These are phyloP conservation scores for Ceratorhiza oryzae-sativae DNA, from an alignment of 1,284 basidiomycete species.

Conservation along the genomic window DNA sequence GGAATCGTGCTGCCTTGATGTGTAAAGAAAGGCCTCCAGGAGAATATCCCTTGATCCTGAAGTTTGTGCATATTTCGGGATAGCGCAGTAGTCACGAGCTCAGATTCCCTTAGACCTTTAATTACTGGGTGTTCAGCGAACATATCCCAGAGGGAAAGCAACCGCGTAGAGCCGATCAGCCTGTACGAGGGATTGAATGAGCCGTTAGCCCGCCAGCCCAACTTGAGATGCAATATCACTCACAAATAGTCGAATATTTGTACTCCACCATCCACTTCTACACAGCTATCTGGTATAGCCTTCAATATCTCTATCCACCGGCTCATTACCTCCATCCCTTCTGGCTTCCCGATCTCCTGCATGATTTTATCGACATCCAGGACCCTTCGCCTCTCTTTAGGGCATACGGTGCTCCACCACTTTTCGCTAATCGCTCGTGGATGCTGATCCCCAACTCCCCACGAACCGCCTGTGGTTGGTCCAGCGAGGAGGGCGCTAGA, in stretches of 20 bases:
- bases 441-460: conserved; percentile 47
- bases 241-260: conserved; percentile 59
- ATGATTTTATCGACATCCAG: conserved; percentile 32
- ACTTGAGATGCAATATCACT: neutral
- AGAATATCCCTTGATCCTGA: neutral
- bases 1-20: conserved; percentile 8
- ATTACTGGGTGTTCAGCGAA: conserved; percentile 58
- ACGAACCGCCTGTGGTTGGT: conserved; percentile 61
- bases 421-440: conserved; percentile 53
- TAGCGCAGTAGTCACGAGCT: conserved; percentile 37
- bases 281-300: conserved; percentile 54
- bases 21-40: neutral
- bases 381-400: conserved; percentile 48
- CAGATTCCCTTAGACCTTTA: conserved; percentile 50
- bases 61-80: conserved; percentile 39
- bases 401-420: conserved; percentile 56
- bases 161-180: conserved; percentile 54
- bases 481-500: conserved; percentile 62
- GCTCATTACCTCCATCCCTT: conserved; percentile 49
- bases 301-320: conserved; percentile 54
- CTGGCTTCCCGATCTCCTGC: conserved; percentile 43
- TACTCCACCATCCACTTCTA: conserved; percentile 51
- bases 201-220: neutral
- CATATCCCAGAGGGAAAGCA: conserved; percentile 56
- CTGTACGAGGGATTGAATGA: conserved; percentile 2